Conservation (phyloP, 495 filamentous ascomycete species). For the Evansstolkia leycettana region DNA sequence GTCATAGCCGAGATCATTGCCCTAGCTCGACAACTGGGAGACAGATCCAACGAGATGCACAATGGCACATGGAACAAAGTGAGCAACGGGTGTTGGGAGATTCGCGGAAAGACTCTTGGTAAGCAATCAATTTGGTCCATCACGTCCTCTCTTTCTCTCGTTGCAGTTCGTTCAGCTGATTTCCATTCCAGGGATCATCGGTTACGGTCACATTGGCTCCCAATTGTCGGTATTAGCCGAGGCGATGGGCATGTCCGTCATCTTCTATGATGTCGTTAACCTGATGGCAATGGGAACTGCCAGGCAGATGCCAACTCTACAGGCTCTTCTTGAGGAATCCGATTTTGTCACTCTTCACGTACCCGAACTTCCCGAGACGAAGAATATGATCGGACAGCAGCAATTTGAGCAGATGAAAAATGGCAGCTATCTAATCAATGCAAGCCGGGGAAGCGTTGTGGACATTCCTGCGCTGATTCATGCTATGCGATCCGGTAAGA, state of each 20-base stretch:
- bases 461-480: constrained; percentile 89
- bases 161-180: no score
- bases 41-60: constrained; percentile 92
- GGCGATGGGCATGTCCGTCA: constrained; percentile 92
- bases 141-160: no score
- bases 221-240: constrained; percentile 94
- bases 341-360: constrained; percentile 95
- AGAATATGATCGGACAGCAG: constrained; percentile 66
- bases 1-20: constrained; percentile 89
- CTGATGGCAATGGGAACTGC: constrained; percentile 88
- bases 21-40: constrained; percentile 82
- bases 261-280: constrained; percentile 89
- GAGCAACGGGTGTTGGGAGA: constrained; percentile 91
- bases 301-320: constrained; percentile 65
- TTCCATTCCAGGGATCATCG: constrained; percentile 91
- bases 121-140: constrained; percentile 5
- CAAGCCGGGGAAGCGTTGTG: constrained; percentile 83
- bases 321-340: constrained; percentile 60
- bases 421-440: constrained; percentile 92
- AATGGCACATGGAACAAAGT: constrained; percentile 96
- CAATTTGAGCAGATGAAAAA: constrained; percentile 83
- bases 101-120: constrained; percentile 94
- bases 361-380: constrained; percentile 83
- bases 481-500: constrained; percentile 74
- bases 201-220: constrained; percentile 95